These are phyloP conservation scores for Eimeria necatrix DNA, from an alignment of 169 alveolate genomes.

Conservation along the genomic window DNA sequence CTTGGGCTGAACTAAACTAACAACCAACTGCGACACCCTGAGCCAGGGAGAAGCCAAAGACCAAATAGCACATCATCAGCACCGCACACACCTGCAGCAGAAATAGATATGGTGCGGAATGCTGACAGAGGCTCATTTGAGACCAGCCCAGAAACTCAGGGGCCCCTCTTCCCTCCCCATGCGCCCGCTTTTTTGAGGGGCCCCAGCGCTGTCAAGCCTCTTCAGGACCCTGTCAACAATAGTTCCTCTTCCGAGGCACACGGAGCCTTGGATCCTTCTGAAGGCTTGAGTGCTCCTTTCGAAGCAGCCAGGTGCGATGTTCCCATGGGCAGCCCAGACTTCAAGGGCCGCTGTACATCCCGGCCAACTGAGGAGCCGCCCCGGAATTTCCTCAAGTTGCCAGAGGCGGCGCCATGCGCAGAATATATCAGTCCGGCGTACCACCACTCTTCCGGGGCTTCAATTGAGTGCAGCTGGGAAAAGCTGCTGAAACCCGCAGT, in stretches of 20 bases:
- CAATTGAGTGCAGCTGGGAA: not conserved
- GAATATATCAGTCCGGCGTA: not conserved
- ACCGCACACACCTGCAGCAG: not conserved
- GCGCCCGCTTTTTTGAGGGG: not conserved
- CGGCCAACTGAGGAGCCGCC: not conserved
- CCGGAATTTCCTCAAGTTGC: not conserved
- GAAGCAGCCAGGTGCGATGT: not conserved
- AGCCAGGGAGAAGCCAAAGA: not conserved
- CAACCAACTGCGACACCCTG: not conserved
- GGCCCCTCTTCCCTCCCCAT: constrained; percentile 26
- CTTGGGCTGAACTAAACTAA: not conserved
- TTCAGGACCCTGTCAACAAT: not conserved
- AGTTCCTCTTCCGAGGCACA: not conserved
- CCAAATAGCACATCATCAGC: not conserved
- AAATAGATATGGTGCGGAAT: not conserved
- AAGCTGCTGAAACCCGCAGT: not conserved
- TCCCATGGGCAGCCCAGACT: not conserved
- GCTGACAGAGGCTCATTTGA: not conserved
- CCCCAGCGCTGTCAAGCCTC: not conserved
- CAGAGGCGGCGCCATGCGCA: not conserved
- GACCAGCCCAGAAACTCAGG: not conserved
- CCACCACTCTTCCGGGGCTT: not conserved
- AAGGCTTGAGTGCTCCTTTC: not conserved
- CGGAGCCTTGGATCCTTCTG: not conserved
- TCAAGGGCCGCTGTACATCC: not conserved